A percentile compares a stretch with the other conserved stretches of the same genome.
phyloP scores from a whole-genome alignment of 306 rosid species.

The Trifolium subterraneum region DNA sequence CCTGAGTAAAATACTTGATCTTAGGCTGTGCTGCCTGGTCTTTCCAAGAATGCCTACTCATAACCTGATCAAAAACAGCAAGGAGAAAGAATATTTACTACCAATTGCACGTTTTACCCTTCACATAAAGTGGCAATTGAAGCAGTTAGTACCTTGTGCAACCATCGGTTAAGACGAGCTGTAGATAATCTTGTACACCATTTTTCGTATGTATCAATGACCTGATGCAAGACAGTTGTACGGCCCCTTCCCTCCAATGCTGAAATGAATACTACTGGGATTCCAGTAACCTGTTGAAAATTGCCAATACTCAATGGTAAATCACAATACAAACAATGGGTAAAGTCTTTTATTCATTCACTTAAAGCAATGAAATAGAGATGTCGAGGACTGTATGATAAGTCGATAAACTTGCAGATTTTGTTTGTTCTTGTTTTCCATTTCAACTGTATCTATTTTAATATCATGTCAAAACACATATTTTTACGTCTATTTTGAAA shows the following conservation, averaged over 20 bases:
- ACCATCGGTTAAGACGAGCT: constrained; percentile 92
- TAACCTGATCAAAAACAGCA: constrained; percentile 60
- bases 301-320: constrained; percentile 35
- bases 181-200: constrained; percentile 91
- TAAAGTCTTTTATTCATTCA: constrained; percentile 6
- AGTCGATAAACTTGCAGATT: constrained; percentile 13
- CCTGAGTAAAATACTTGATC: constrained; percentile 93
- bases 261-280: constrained; percentile 85
- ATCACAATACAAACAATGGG: constrained; percentile 21
- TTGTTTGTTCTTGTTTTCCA: background rate
- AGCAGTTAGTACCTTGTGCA: constrained; percentile 70
- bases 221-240: constrained; percentile 64
- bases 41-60: constrained; percentile 99
- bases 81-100: constrained; percentile 16
- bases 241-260: constrained; percentile 93
- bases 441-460: constrained; percentile 28
- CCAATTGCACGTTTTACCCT: constrained; percentile 24
- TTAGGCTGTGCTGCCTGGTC: constrained; percentile 91
- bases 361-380: background rate
- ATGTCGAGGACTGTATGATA: background rate
- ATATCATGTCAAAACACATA: constrained; percentile 22
- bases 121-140: constrained; percentile 20
- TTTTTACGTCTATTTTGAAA: constrained; percentile 8
- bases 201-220: constrained; percentile 77
- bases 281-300: constrained; percentile 77